These are phyloP conservation scores for Nymphaea thermarum DNA, from an alignment of 164 flowering plant genomes.

Conservation along the genomic window DNA sequence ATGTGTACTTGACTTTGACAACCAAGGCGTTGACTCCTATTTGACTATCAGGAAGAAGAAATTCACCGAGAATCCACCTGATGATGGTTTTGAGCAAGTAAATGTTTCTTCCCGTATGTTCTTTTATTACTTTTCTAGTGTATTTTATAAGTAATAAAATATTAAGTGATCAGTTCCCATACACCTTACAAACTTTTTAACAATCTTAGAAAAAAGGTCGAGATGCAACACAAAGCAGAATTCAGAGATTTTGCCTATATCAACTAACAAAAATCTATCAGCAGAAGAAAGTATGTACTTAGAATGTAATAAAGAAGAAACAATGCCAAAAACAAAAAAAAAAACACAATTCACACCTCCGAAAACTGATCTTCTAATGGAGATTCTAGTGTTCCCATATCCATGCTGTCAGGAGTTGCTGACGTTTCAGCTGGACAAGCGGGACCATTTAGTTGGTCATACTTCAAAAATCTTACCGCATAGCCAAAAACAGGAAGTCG, in stretches of 20 bases:
- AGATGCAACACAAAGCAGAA: too few species aligned
- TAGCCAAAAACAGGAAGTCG: conserved; percentile 38
- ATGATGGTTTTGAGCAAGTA: too few species aligned
- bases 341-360: conserved; percentile 32
- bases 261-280: background rate
- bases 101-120: too few species aligned
- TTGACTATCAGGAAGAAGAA: background rate
- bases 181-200: too few species aligned
- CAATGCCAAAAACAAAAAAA: background rate
- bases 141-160: too few species aligned
- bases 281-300: background rate
- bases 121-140: too few species aligned
- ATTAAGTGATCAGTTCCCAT: too few species aligned
- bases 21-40: background rate
- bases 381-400: conserved; percentile 29
- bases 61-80: background rate
- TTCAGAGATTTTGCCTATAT: too few species aligned
- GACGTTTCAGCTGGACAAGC: conserved; percentile 50
- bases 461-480: conserved; percentile 66
- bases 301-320: background rate
- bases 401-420: conserved; percentile 47
- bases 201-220: too few species aligned
- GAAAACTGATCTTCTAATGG: conserved; percentile 50
- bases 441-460: conserved; percentile 21
- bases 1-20: background rate